Conservation (phyloP, 768 basidiomycete species). For the Rhodotorula kratochvilovae region DNA sequence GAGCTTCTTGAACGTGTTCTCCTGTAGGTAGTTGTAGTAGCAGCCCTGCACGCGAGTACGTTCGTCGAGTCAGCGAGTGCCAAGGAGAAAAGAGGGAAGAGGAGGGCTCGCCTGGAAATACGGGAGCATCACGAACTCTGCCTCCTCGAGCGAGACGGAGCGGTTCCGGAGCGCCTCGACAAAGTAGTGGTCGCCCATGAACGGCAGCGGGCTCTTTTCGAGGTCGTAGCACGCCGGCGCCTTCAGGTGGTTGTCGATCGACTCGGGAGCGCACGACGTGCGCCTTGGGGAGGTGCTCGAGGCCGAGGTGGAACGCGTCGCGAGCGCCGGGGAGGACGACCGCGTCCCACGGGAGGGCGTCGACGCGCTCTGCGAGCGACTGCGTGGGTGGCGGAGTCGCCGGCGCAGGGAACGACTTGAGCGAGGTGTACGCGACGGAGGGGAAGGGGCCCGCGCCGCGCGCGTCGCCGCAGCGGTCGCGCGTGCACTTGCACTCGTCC, state of each 20-base stretch:
- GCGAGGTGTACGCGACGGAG: slow-evolving; percentile 14
- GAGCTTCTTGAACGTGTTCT: slow-evolving; percentile 43
- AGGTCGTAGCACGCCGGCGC: slow-evolving; percentile 36
- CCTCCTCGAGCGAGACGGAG: slow-evolving; percentile 31
- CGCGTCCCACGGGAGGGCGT: slow-evolving; percentile 37
- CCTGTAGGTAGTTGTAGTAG: slow-evolving; percentile 40
- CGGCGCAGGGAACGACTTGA: slow-evolving; percentile 10
- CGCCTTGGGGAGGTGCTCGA: slow-evolving; percentile 30
- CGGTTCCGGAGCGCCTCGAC: slow-evolving; percentile 34
- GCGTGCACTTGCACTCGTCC: slow-evolving; percentile 42
- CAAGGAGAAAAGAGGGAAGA: too few relatives aligned
- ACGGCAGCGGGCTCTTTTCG: slow-evolving; percentile 34
- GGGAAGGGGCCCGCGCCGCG: slow-evolving; percentile 27
- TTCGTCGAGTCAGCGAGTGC: not conserved
- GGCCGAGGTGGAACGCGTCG: slow-evolving; percentile 22
- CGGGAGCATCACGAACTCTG: slow-evolving; percentile 39
- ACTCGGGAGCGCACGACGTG: slow-evolving; percentile 34
- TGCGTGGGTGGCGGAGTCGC: not conserved
- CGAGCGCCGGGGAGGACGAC: slow-evolving; percentile 37
- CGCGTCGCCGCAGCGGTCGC: slow-evolving; percentile 39
- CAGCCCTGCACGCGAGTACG: slow-evolving; percentile 33
- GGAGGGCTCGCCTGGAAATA: slow-evolving; percentile 36
- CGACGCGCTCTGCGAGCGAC: slow-evolving; percentile 31
- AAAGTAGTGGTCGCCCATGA: slow-evolving; percentile 42
- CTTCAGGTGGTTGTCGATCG: slow-evolving; percentile 39